These are phyloP conservation scores for Cryptomeria japonica DNA, from an alignment of 75 land plant genomes.

Conservation along the genomic window DNA sequence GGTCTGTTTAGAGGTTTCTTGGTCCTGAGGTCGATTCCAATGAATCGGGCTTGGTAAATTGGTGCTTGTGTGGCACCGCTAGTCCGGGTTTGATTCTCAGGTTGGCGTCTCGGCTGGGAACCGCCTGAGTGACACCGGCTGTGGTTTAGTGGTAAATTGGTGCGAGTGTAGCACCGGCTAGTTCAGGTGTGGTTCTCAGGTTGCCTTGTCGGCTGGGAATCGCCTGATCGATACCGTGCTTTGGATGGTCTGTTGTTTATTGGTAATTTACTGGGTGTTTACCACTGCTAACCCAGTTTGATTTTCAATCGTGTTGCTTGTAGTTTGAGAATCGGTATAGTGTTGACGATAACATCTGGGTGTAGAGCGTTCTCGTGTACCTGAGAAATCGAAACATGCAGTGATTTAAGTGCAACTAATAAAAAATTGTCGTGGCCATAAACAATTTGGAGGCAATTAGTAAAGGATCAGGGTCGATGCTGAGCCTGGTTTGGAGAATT, in stretches of 20 bases:
- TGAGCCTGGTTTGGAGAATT: background rate
- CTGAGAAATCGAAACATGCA: background rate
- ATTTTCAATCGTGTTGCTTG: background rate
- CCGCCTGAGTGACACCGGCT: background rate
- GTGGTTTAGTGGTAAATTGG: background rate
- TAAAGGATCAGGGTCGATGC: background rate
- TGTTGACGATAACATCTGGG: background rate
- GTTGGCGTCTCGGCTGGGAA: background rate
- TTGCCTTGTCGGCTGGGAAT: background rate
- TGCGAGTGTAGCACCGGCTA: background rate
- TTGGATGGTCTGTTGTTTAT: background rate
- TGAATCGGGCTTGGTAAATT: background rate
- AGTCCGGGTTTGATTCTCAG: background rate
- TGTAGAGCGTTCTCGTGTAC: background rate
- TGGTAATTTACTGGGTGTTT: background rate
- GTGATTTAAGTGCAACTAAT: background rate
- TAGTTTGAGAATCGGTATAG: background rate
- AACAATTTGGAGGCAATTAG: background rate
- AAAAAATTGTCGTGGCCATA: background rate
- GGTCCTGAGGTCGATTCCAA: background rate
- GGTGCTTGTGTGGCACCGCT: background rate
- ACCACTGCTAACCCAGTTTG: background rate
- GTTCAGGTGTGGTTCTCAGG: background rate
- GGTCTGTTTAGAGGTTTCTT: background rate
- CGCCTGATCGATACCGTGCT: background rate